A percentile compares a stretch with the other conserved stretches of the same genome.
Evolutionary conservation across 2,329 filamentous ascomycete species (phyloP).

Genomic region (Cladosporium velox): DNA sequence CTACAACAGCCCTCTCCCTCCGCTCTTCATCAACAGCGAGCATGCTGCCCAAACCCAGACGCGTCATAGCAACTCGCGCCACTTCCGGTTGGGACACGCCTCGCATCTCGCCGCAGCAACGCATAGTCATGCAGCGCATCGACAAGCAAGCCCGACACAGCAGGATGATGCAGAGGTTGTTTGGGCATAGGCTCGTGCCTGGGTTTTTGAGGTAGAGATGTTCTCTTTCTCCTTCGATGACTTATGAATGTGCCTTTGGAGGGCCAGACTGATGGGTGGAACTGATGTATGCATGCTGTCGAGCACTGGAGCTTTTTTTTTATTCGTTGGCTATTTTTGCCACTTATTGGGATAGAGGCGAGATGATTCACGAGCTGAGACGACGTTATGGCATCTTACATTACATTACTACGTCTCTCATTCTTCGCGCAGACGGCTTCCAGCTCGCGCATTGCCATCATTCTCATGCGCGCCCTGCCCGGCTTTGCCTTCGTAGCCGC

Average conservation of each 20-base stretch:
- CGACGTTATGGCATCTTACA: background rate
- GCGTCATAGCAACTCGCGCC: background rate
- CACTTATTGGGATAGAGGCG: background rate
- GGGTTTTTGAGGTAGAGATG: constrained; percentile 12
- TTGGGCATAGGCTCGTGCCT: constrained; percentile 16
- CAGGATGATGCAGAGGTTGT: constrained; percentile 12
- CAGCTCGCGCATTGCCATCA: background rate
- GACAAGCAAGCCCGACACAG: constrained; percentile 16
- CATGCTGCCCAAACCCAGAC: constrained; percentile 11
- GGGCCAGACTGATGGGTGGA: background rate
- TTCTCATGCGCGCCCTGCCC: constrained; percentile 2
- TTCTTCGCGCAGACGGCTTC: constrained; percentile 10
- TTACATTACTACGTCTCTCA: background rate
- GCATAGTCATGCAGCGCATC: constrained; percentile 16
- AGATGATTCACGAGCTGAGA: background rate
- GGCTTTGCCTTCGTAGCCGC: constrained; percentile 41
- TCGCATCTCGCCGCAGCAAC: constrained; percentile 17
- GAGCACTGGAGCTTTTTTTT: background rate
- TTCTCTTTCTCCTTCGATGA: background rate
- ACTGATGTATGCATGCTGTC: background rate
- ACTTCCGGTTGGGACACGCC: constrained; percentile 18
- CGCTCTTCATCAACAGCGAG: constrained; percentile 20
- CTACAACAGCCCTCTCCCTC: constrained; percentile 21
- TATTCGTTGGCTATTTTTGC: background rate
- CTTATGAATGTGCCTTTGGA: background rate